Evolutionary conservation across 2,329 filamentous ascomycete species (phyloP).

Genomic region (Didymella pinodella): DNA sequence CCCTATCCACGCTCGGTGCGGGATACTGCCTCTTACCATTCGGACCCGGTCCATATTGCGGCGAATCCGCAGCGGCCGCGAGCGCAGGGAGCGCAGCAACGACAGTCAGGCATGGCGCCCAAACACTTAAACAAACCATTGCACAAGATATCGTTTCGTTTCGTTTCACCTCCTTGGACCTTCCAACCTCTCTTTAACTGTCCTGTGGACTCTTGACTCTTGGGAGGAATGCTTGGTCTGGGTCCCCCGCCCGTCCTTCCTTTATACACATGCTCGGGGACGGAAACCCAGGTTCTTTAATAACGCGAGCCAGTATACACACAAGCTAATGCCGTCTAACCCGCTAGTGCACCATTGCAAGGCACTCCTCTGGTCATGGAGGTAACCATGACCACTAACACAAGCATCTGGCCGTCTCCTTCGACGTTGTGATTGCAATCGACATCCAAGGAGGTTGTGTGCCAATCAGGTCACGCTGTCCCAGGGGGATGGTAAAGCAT

Average conservation of each 20-base stretch:
- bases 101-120: slow-evolving; percentile 15
- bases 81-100: slow-evolving; percentile 26
- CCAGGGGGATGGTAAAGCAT: slow-evolving; percentile 16
- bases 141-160: slow-evolving; percentile 16
- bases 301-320: slow-evolving; percentile 23
- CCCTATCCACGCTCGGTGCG: slow-evolving; percentile 25
- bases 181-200: too few relatives aligned
- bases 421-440: slow-evolving; percentile 10
- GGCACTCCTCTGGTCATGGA: slow-evolving; percentile 1
- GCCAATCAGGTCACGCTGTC: slow-evolving; percentile 6
- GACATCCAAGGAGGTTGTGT: not conserved
- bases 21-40: slow-evolving; percentile 25
- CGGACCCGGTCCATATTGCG: not conserved
- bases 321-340: slow-evolving; percentile 1
- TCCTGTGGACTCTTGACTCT: too few relatives aligned
- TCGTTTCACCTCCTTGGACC: too few relatives aligned
- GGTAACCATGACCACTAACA: not conserved
- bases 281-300: slow-evolving; percentile 13
- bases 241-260: not conserved
- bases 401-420: slow-evolving; percentile 1
- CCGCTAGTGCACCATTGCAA: not conserved
- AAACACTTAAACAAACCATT: slow-evolving; percentile 13
- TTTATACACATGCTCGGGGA: slow-evolving; percentile 9
- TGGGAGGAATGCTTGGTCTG: slow-evolving; percentile 4
- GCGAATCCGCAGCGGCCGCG: slow-evolving; percentile 28